Evolutionary conservation across 306 rosid species (phyloP), one percentile per base, ranked within the genome.

Genomic region (Senna siamea): DNA sequence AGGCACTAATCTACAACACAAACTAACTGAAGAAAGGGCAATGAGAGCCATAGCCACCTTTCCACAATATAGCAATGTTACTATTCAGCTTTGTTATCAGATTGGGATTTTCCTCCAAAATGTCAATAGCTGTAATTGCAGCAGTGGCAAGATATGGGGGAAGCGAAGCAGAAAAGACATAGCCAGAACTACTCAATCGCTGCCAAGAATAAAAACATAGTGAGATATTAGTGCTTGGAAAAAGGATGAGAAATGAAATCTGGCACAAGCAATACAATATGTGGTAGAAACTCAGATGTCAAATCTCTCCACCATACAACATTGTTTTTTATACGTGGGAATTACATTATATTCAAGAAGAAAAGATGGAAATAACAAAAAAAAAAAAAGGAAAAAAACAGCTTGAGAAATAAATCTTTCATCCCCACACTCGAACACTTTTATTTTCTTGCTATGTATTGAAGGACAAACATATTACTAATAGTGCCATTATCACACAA

Each of bases 131-230:
- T 22, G 93, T 80, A 64, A 95, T 86, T 71, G 99, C 98, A 60
- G 98, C 98, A 51, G 87, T 88, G 11, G 98, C 97, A 71, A 95
- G 96, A 86, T 90, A 92, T n/a, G 99, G 99, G 32, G 99, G 99
- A 83, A 95, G 79, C 52, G 98, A 92, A 59, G 99, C 99, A 85
- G 98, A 95, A 81, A 95, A 95, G 77, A 92, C 97, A 2, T 95
- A 95, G 34, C 97, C 98, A 46, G 98, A 92, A 80, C 99, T 92
- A 81, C 99, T 95, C 86, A 95, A 70, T 46, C 99, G 89, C 99
- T 95, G 93, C 74, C 70, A 80, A 70, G 76, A 66, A 66, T 78
- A 26, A 76, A 73, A 66, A 76, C 51, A 55, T 61, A n/a, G n/a
- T 37, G 6, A 68, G 23, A 80, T 51, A 50, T 82, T 76, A 91